Evolutionary conservation across 148 eudicot genomes (phyloP), one percentile per base, ranked within the genome.

Genomic region (Chenopodium suecicum): DNA sequence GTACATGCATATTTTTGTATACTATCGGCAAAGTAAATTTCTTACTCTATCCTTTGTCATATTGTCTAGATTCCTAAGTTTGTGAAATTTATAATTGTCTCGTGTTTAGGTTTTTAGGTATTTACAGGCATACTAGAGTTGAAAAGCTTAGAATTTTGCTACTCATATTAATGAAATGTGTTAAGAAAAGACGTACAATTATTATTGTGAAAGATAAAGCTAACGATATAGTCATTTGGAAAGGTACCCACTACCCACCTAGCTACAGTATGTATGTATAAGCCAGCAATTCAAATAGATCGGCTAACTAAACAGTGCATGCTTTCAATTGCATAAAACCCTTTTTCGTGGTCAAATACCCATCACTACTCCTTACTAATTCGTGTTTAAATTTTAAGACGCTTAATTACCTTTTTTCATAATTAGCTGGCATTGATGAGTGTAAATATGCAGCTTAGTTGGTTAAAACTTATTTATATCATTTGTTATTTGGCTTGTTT

Each of bases 231-330:
- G 22, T 10, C 14, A 50, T 9, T 14, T 16, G 37, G 22, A 25
- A 32, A 50, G 66, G 23, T 5, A 4, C 69, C 27, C 23, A 27
- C 16, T 0, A 50, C 54, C 29, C 37, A 20, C 54, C 12, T 34
- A 70, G 4, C 13, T 48, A 48, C 2, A 50, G 14, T 50, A 50
- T 13, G 13, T 48, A 48, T 12, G 44, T 41, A 41, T 41, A 19
- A 32, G 37, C 54, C 4, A 68, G 44, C 34, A 37, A 66, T 81
- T 81, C 83, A 75, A 76, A 75, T 34, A 75, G 75, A 50, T 81
- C 75, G 83, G 79, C 75, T 76, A 81, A 75, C 83, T 75, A 81
- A 81, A 29, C 64, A 62, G 9, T 44, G 32, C 63, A 3, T 74
- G 54, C 4, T 58, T n/a, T 70, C 9, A 70, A 70, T 34, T 10